Conservation (phyloP, 345 rosid genomes). For the Capsella bursapastoris region DNA sequence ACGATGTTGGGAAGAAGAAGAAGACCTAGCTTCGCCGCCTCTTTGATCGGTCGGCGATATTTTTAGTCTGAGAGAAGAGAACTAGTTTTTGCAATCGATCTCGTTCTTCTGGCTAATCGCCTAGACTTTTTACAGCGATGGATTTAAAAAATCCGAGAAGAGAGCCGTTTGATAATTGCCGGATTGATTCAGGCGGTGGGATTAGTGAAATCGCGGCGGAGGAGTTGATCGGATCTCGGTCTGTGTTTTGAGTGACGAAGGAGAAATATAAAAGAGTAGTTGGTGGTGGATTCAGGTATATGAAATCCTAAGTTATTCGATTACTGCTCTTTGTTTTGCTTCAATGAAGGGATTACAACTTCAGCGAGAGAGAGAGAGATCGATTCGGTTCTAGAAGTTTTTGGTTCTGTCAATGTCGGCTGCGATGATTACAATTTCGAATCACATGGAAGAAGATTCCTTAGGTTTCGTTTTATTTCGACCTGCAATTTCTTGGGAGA, state of each 20-base stretch:
- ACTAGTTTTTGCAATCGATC: not conserved
- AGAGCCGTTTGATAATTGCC: not conserved
- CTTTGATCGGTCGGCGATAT: not conserved
- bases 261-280: not conserved
- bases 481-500: not conserved
- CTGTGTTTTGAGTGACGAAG: not conserved
- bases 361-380: not conserved
- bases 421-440: not conserved
- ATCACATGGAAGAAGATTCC: constrained; percentile 21
- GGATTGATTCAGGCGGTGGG: not conserved
- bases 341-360: not conserved
- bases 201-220: not conserved
- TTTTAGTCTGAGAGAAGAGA: not conserved
- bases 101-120: not conserved
- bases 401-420: constrained; percentile 12
- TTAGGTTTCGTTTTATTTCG: constrained; percentile 12
- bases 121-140: not conserved
- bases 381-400: not conserved
- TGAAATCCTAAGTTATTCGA: constrained; percentile 49
- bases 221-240: not conserved
- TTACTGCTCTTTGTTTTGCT: constrained; percentile 41
- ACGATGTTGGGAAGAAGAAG: not conserved
- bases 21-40: constrained; percentile 24
- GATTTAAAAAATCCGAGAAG: not conserved
- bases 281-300: constrained; percentile 37